Evolutionary conservation across 2,329 filamentous ascomycete species (phyloP), one percentile per base, ranked within the genome.

Genomic region (Aspergillus felis): DNA sequence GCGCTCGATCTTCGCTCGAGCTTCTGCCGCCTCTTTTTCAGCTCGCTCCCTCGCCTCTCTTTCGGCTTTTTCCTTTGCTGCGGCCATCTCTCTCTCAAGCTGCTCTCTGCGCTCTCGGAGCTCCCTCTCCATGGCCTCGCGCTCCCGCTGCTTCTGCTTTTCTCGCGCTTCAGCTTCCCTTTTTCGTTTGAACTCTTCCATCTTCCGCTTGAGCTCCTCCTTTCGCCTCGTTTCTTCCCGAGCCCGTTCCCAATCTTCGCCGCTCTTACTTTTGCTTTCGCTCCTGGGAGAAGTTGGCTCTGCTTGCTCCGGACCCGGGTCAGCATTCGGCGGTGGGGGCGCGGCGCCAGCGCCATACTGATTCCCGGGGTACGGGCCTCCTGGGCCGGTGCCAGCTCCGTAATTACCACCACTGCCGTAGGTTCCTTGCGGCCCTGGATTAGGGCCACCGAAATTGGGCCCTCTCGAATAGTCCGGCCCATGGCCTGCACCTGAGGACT

Each of bases 51-150:
- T 57, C 9, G 57, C 64, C 35, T 66, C 66, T 24, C 56, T 61
- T 9, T 61, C 62, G 9, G 66, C 65, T 20, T 60, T 60, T 32
- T 65, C 64, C 46, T 61, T 67, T 22, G 70, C 71, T 20, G 66
- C 68, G n/a, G 70, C 70, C 64, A 72, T 71, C 52, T 73, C 71
- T 27, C 60, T 68, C 61, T 76, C 74, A 20, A 75, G 66, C 55
- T 76, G 74, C 60, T 76, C 74, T 46, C 71, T 72, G 32, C 73
- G 73, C 60, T 76, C 72, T 44, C 69, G 68, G 32, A 75, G 61
- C 54, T 76, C 73, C 42, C 68, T 68, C 58, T 77, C 75, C 66
- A 76, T 74, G 9, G 68, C 71, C 55, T 77, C 75, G 25, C 72
- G 70, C 55, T 77, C 75, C 1, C 71, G 69, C 54, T 75, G 66